phyloP scores from a whole-genome alignment of 1,284 basidiomycete genomes.

The Trichosporon faecale region DNA sequence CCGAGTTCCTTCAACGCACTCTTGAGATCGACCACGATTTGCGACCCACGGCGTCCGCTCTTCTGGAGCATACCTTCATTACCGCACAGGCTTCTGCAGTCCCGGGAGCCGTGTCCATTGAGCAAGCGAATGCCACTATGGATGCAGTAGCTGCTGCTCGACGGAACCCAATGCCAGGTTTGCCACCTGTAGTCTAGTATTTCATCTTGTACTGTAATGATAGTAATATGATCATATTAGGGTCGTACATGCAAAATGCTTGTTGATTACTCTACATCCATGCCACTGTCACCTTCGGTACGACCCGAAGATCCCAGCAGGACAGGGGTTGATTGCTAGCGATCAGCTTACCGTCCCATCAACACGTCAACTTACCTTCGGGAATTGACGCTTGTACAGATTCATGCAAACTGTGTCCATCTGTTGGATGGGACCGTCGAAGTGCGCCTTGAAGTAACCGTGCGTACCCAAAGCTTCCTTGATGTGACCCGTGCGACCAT shows the following conservation, averaged over 20 bases:
- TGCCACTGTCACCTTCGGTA: conserved; percentile 20
- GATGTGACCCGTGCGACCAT: conserved; percentile 87
- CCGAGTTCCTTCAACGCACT: conserved; percentile 76
- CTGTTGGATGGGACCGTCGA: conserved; percentile 90
- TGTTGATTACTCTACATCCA: conserved; percentile 33
- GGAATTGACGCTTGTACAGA: conserved; percentile 85
- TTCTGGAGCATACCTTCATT: conserved; percentile 75
- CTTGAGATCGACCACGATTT: conserved; percentile 79
- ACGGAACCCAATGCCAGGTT: conserved; percentile 3
- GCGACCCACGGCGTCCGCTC: conserved; percentile 73
- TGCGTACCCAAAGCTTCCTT: conserved; percentile 93
- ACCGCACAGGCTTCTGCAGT: conserved; percentile 18
- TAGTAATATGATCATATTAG: background rate
- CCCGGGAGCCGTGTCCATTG: conserved; percentile 14
- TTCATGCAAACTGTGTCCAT: conserved; percentile 95
- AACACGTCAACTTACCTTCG: conserved; percentile 54
- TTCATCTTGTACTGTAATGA: background rate
- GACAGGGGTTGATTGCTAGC: background rate
- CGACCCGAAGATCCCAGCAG: background rate
- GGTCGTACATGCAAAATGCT: background rate
- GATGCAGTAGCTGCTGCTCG: conserved; percentile 21
- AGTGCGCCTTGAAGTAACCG: conserved; percentile 96
- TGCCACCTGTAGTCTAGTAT: conserved; percentile 7
- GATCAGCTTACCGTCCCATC: background rate
- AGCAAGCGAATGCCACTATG: conserved; percentile 23